Base-by-base conservation (phyloP, 495 filamentous ascomycete species). In the Penicillium nucicola region DNA sequence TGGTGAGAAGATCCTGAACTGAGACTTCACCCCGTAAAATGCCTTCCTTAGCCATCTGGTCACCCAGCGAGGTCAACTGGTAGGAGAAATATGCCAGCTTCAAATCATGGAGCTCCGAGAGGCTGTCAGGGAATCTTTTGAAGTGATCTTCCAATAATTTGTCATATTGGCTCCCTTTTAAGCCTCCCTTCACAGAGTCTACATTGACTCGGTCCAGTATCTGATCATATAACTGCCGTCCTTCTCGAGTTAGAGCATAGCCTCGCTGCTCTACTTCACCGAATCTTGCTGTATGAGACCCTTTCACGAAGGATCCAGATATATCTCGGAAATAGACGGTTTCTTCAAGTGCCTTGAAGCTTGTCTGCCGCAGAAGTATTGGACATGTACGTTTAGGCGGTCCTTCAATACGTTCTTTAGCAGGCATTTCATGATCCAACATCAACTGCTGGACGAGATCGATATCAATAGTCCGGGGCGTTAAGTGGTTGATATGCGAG, bases 401-500 rank as follows among this genome's bases (percentile, higher is more conserved):
- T 0, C 72, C 72, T 45, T 76, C 72, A 37, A 76, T 71, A 12
- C 61, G 53, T 18, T 70, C 65, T 35, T 76, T 76, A 4, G 59
- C 67, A 2, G 66, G 62, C 52, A 74, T 63, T 0, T 66, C 68
- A 6, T 46, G 46, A 1, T 56, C 42, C 1, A 58, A 40, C 71
- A 74, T 77, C 31, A 55, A 40, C 9, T 42, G 37, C 43, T 72
- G 69, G 1, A 68, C 71, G 2, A 64, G 51, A 32, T 69, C 62
- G 44, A 77, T 77, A 47, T 77, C 71, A 15, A 77, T 55, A 3
- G 71, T 70, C 4, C 73, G 66, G 1, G 73, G 73, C 2, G 71
- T 75, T 14, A 77, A 60, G 41, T 77, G 73, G 44, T 77, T 77
- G 38, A 77, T 72, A 56, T 75, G 73, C 8, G 66, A 61, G 23